Evolutionary conservation across 1,284 basidiomycete genomes (phyloP).

Genomic region (Malassezia equina): DNA sequence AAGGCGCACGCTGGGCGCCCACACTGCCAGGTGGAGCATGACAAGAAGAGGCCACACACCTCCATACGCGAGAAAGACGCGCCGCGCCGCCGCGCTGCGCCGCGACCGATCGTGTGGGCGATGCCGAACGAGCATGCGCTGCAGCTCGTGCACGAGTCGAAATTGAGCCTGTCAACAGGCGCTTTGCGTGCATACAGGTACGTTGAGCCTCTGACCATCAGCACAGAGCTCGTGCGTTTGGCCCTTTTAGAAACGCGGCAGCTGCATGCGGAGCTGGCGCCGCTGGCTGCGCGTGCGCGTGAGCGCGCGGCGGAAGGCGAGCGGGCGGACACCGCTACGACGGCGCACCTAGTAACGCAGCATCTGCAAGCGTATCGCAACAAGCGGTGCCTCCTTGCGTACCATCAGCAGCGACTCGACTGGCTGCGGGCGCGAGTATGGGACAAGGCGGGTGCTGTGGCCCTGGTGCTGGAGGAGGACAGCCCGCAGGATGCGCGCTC

Average conservation of each 20-base stretch:
- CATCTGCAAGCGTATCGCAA: conserved; percentile 79
- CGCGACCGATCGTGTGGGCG: too few relatives aligned
- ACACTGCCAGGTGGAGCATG: conserved; percentile 1
- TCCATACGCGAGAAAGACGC: neutral
- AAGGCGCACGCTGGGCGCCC: conserved; percentile 7
- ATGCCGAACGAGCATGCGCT: conserved; percentile 70
- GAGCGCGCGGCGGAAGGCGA: conserved; percentile 42
- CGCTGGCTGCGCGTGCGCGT: conserved; percentile 52
- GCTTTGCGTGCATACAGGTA: conserved; percentile 78
- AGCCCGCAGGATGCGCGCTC: conserved; percentile 52
- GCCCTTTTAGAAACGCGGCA: conserved; percentile 84
- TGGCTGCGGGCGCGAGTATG: conserved; percentile 76
- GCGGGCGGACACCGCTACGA: conserved; percentile 40
- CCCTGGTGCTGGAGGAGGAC: conserved; percentile 62
- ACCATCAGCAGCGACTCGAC: conserved; percentile 73
- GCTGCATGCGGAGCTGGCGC: conserved; percentile 55
- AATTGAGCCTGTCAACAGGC: conserved; percentile 68
- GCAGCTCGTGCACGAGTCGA: conserved; percentile 73
- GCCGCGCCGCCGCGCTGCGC: neutral
- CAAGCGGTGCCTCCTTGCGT: conserved; percentile 84
- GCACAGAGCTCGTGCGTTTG: conserved; percentile 67
- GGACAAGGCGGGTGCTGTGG: conserved; percentile 79
- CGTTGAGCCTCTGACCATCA: conserved; percentile 18
- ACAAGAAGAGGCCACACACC: neutral
- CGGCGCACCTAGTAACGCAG: conserved; percentile 69